phyloP scores from a whole-genome alignment of 768 basidiomycete species.

The Kwoniella mangroviensis region DNA sequence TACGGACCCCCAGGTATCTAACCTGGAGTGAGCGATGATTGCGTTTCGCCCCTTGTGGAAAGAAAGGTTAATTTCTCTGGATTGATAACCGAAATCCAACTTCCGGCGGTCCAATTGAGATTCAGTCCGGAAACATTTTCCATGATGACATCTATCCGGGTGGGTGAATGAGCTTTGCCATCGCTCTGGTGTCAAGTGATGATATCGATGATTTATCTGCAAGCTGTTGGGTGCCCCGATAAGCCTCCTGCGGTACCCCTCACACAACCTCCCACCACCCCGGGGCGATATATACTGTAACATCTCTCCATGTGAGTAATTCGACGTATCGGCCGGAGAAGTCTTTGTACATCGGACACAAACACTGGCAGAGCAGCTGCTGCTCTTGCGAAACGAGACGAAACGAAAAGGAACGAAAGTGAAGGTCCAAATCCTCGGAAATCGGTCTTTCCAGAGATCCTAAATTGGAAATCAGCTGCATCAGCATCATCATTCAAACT shows the following conservation, averaged over 20 bases:
- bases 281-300: constrained; percentile 1
- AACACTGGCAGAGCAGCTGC: too few relatives aligned
- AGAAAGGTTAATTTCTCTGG: background rate
- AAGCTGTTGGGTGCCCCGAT: background rate
- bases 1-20: too few relatives aligned
- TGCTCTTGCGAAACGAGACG: too few relatives aligned
- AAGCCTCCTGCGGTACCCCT: constrained; percentile 1
- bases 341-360: too few relatives aligned
- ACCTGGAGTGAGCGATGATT: too few relatives aligned
- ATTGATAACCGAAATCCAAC: background rate
- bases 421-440: too few relatives aligned
- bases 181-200: background rate
- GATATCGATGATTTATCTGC: too few relatives aligned
- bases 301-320: too few relatives aligned
- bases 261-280: background rate
- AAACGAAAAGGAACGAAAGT: too few relatives aligned
- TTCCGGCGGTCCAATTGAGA: background rate
- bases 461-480: too few relatives aligned
- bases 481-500: too few relatives aligned
- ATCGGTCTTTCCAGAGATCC: too few relatives aligned
- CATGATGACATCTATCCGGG: constrained; percentile 7
- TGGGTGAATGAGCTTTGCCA: background rate
- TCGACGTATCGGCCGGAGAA: background rate
- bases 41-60: background rate
- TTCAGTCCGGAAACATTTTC: background rate